Conservation (phyloP, 2,329 filamentous ascomycete genomes). For the Fusarium liriodendri region DNA sequence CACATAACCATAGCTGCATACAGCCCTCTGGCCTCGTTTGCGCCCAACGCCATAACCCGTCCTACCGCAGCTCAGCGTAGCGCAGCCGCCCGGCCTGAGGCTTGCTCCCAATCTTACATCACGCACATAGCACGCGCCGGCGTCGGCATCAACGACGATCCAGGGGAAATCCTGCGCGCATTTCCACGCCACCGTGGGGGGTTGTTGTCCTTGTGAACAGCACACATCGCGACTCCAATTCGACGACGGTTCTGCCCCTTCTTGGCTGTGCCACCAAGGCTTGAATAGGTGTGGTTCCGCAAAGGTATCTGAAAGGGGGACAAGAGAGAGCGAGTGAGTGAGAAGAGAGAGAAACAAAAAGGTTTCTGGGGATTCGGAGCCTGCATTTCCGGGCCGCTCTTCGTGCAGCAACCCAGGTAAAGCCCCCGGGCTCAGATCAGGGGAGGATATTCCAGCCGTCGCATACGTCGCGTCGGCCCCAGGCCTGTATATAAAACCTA, state of each 20-base stretch:
- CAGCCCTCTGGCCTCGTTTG: conserved; percentile 34
- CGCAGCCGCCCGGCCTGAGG: conserved; percentile 24
- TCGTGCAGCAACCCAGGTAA: conserved; percentile 35
- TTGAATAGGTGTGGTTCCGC: conserved; percentile 50
- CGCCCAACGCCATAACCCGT: conserved; percentile 36
- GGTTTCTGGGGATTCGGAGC: conserved; percentile 42
- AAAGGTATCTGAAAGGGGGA: conserved; percentile 44
- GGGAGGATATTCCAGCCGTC: conserved; percentile 37
- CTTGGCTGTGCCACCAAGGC: conserved; percentile 47
- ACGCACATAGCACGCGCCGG: conserved; percentile 26
- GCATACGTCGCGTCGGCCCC: conserved; percentile 28
- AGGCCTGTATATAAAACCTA: conserved; percentile 59
- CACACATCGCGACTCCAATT: conserved; percentile 31
- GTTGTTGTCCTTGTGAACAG: conserved; percentile 30
- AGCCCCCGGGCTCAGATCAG: conserved; percentile 37
- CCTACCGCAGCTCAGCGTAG: conserved; percentile 25
- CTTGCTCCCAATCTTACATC: conserved; percentile 25
- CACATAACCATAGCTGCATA: conserved; percentile 41
- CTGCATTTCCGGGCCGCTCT: conserved; percentile 48
- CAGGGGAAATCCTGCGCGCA: conserved; percentile 29
- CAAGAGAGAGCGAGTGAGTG: conserved; percentile 21
- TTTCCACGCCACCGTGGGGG: conserved; percentile 39
- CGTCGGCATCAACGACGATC: conserved; percentile 19
- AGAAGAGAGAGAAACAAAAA: conserved; percentile 20
- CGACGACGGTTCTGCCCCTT: conserved; percentile 38